Percentiles rank a stretch among this genome's conserved stretches.
These are phyloP conservation scores for Pseudogymnoascus destructans DNA, from an alignment of 2,329 filamentous ascomycete species.

Conservation along the genomic window DNA sequence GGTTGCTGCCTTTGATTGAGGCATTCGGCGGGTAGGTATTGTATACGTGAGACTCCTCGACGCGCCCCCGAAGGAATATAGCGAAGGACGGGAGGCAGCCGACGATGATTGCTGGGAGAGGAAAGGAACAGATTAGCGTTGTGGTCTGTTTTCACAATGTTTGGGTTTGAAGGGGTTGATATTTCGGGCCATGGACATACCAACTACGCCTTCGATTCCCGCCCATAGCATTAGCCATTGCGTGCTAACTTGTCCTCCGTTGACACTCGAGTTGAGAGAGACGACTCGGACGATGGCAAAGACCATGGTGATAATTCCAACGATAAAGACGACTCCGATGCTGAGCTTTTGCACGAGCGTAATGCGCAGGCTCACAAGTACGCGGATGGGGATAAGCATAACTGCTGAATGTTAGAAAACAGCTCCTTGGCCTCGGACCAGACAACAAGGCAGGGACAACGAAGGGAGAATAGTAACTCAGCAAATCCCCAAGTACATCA, in stretches of 20 bases:
- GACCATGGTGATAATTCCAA: conserved; percentile 17
- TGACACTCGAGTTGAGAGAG: conserved; percentile 12
- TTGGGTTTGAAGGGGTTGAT: neutral
- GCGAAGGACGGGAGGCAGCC: conserved; percentile 17
- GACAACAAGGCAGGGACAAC: neutral
- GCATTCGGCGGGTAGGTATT: neutral
- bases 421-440: neutral
- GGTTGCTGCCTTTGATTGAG: neutral
- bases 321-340: conserved; percentile 14
- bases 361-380: conserved; percentile 14
- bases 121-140: neutral
- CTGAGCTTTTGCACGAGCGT: conserved; percentile 13
- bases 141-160: neutral
- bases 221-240: conserved; percentile 16
- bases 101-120: conserved; percentile 12
- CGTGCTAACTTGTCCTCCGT: conserved; percentile 13
- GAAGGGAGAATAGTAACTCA: conserved; percentile 12
- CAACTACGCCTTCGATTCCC: conserved; percentile 13
- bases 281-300: conserved; percentile 15
- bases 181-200: conserved; percentile 6
- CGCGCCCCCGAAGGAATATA: conserved; percentile 14
- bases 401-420: conserved; percentile 10
- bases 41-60: conserved; percentile 9
- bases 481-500: conserved; percentile 15
- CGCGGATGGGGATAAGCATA: conserved; percentile 15